A percentile compares a stretch with the other conserved stretches of the same genome.
phyloP scores from a whole-genome alignment of 2,329 filamentous ascomycete species.

The Fusarium sp. region DNA sequence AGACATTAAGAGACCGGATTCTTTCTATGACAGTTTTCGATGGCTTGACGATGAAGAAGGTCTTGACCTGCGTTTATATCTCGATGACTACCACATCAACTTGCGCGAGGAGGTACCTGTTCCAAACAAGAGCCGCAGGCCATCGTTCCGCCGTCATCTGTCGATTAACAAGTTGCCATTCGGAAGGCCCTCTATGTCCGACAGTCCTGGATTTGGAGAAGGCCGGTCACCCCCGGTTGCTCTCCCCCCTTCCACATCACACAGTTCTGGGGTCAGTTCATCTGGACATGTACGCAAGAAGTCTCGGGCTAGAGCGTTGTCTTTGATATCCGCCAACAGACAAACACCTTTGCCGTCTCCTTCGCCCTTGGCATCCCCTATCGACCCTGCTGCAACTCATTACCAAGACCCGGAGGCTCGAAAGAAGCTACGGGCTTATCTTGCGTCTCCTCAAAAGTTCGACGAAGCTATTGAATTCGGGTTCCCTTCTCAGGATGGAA shows the following conservation, averaged over 20 bases:
- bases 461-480: conserved; percentile 96
- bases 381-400: conserved; percentile 81
- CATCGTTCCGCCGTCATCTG: conserved; percentile 77
- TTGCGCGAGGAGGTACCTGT: conserved; percentile 63
- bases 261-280: conserved; percentile 40
- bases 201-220: conserved; percentile 62
- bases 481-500: conserved; percentile 76
- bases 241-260: conserved; percentile 38
- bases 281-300: conserved; percentile 60
- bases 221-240: conserved; percentile 49
- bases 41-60: conserved; percentile 81
- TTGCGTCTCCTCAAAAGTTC: conserved; percentile 92
- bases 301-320: conserved; percentile 67
- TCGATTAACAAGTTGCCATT: conserved; percentile 78
- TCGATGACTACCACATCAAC: conserved; percentile 79
- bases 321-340: conserved; percentile 63
- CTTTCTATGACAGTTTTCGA: conserved; percentile 75
- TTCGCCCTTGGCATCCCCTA: conserved; percentile 49
- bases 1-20: conserved; percentile 58
- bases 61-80: conserved; percentile 73
- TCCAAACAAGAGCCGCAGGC: conserved; percentile 61
- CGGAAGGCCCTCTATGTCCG: conserved; percentile 66
- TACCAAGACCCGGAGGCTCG: conserved; percentile 93
- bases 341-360: conserved; percentile 49
- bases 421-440: conserved; percentile 84